phyloP scores from a whole-genome alignment of 164 flowering plant genomes.

The Dillenia turbinata region DNA sequence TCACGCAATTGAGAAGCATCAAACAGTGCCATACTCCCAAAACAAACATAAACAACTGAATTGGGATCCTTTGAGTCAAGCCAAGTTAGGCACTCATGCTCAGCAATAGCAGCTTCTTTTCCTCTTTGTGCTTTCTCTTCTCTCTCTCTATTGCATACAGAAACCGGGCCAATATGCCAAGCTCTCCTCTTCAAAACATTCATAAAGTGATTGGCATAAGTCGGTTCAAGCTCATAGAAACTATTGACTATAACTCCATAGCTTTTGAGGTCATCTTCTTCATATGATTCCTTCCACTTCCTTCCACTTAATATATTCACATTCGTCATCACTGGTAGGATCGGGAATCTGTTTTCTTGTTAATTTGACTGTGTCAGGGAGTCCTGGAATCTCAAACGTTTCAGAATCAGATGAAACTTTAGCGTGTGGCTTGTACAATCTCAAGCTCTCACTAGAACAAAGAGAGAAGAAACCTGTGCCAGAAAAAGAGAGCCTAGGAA shows the following conservation, averaged over 20 bases:
- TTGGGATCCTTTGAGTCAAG: constrained; percentile 12
- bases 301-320: constrained; percentile 6
- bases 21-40: constrained; percentile 13
- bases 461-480: constrained; percentile 38
- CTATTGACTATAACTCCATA: constrained; percentile 44
- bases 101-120: constrained; percentile 3
- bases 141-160: constrained; percentile 21
- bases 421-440: constrained; percentile 23
- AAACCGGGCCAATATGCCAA: constrained; percentile 50
- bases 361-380: constrained; percentile 35
- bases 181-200: constrained; percentile 24
- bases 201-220: constrained; percentile 26
- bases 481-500: constrained; percentile 49
- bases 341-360: constrained; percentile 6
- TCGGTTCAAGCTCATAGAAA: constrained; percentile 46
- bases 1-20: constrained; percentile 7
- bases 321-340: not conserved
- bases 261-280: constrained; percentile 23
- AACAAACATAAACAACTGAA: constrained; percentile 19
- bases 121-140: constrained; percentile 21
- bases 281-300: not conserved
- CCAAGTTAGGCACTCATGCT: constrained; percentile 15
- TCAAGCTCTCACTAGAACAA: constrained; percentile 19
- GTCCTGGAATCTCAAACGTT: constrained; percentile 32
- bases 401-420: constrained; percentile 32